Conservation (phyloP, 2,329 filamentous ascomycete genomes). For the Pestalotiopsis sp. region DNA sequence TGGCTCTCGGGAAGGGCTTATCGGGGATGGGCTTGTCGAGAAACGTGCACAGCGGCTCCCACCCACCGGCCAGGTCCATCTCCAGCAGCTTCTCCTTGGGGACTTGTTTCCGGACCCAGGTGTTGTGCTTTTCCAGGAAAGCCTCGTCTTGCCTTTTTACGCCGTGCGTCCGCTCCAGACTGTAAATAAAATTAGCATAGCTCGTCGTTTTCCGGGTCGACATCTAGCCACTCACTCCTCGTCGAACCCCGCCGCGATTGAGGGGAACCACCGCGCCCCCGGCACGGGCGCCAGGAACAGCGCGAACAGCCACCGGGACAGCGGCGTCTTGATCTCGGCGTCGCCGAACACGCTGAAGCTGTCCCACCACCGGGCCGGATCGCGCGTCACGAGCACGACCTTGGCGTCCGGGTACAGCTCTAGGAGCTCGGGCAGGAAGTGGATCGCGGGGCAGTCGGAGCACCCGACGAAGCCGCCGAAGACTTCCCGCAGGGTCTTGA, state of each 20-base stretch:
- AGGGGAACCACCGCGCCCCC: constrained; percentile 15
- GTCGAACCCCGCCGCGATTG: neutral
- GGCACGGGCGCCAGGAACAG: constrained; percentile 12
- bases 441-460: constrained; percentile 43
- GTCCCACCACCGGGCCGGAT: constrained; percentile 35
- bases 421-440: constrained; percentile 46
- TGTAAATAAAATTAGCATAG: too few species aligned
- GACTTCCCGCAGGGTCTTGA: constrained; percentile 35
- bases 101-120: constrained; percentile 9
- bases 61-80: constrained; percentile 24
- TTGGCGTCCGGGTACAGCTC: constrained; percentile 49
- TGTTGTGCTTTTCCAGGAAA: constrained; percentile 10
- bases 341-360: constrained; percentile 23
- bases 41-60: constrained; percentile 27
- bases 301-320: neutral
- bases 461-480: constrained; percentile 45
- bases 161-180: neutral
- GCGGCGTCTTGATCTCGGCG: neutral
- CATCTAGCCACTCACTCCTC: constrained; percentile 9
- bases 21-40: constrained; percentile 21
- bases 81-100: constrained; percentile 20
- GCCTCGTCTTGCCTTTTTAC: neutral
- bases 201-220: too few species aligned
- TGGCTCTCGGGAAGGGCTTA: constrained; percentile 16
- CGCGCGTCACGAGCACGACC: constrained; percentile 42